These are phyloP conservation scores for Ganoderma lingzhi DNA, from an alignment of 1,284 basidiomycete genomes.

Conservation along the genomic window DNA sequence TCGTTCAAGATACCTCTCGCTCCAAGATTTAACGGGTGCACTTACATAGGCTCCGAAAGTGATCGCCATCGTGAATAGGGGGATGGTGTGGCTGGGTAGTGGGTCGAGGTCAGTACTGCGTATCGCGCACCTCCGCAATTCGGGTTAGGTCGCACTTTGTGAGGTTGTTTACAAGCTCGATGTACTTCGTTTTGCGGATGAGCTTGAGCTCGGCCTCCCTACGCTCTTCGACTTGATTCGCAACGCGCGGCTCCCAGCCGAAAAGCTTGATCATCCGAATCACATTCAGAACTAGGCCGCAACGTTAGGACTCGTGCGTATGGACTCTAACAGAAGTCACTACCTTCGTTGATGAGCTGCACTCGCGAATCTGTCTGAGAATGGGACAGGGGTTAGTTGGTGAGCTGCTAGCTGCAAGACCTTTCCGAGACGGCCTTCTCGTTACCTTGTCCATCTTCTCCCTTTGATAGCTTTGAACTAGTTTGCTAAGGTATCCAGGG, in stretches of 20 bases:
- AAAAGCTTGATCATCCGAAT: slow-evolving; percentile 70
- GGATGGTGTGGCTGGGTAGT: slow-evolving; percentile 59
- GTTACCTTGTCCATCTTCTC: slow-evolving; percentile 44
- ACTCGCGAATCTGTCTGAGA: slow-evolving; percentile 56
- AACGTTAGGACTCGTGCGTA: not conserved
- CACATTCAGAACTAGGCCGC: slow-evolving; percentile 43
- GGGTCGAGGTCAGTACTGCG: not conserved
- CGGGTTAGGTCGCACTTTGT: slow-evolving; percentile 44
- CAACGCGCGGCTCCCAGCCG: slow-evolving; percentile 60
- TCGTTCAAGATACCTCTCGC: not conserved
- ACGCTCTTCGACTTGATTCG: slow-evolving; percentile 53
- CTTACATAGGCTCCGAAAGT: slow-evolving; percentile 65
- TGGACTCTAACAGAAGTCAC: not conserved
- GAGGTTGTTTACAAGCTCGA: slow-evolving; percentile 45
- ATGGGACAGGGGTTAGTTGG: not conserved
- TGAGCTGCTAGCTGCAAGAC: slow-evolving; percentile 31
- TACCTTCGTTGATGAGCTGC: slow-evolving; percentile 55
- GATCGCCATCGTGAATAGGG: slow-evolving; percentile 68
- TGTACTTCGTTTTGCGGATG: slow-evolving; percentile 50
- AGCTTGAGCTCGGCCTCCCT: slow-evolving; percentile 60
- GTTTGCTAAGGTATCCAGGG: slow-evolving; percentile 46
- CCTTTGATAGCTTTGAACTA: slow-evolving; percentile 41
- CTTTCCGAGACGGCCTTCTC: not conserved
- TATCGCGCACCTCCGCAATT: not conserved
- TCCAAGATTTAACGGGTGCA: not conserved